Evolutionary conservation across 305 asterid species (phyloP), one percentile per base, ranked within the genome.

Genomic region (Fraxinus platypoda): DNA sequence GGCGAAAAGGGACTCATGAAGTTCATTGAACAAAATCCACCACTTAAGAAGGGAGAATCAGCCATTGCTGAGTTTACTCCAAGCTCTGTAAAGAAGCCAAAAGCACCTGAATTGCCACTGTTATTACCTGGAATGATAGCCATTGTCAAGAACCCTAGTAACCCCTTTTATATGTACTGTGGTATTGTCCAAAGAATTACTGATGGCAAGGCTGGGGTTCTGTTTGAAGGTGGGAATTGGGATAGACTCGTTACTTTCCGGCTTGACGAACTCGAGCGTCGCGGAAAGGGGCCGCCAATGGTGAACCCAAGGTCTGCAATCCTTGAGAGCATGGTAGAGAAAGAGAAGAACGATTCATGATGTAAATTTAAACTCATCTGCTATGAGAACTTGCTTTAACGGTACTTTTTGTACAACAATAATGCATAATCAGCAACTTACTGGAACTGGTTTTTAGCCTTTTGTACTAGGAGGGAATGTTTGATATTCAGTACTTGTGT

Each of bases 151-250:
- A 95, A 93, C 75, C 83, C 86, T 0, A 91, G 49, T 46, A 92
- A 87, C 78, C 98, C 98, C 3, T 93, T 84, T 78, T 80, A 92
- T 28, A 94, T 90, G 97, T 94, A 92, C 74, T 93, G 98, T 80
- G 97, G 98, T 37, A 92, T 89, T 76, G 97, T 94, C 74, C 98
- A 93, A 89, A 90, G 98, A 88, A 93, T 94, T 7, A 94, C 94
- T 2, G 98, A 95, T 84, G 99, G 97, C 7, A 92, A 94, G 73
- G 99, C 95, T 4, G 97, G 94, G 15, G 98, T 95, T 75, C 90
- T 94, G 68, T 95, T 95, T 78, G 99, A 95, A 88, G 98, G 99
- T n/a, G 99, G 98, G 82, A 93, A 89, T 23, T 95, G 98, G 98
- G 98, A 93, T 85, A 82, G 87, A 81, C 88, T 95, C 74, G 76